phyloP scores from a whole-genome alignment of 2,329 filamentous ascomycete genomes.

The Westerdykella aurantiaca region DNA sequence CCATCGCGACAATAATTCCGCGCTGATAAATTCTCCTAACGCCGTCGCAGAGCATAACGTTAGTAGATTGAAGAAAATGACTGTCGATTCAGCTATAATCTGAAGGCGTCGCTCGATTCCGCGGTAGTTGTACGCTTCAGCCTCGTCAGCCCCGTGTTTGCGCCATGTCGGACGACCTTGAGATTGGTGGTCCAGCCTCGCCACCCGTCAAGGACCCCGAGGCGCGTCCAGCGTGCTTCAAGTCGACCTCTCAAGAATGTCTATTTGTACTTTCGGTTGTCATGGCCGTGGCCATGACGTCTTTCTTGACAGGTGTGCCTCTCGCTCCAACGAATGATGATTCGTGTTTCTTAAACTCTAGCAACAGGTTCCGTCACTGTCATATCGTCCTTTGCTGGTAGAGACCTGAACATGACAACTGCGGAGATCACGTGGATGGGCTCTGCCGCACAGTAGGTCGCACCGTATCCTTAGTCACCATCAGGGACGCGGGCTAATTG shows the following conservation, averaged over 20 bases:
- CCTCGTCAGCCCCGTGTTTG: neutral
- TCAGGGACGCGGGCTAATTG: neutral
- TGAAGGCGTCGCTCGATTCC: neutral
- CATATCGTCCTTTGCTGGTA: conserved; percentile 56
- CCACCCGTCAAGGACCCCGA: conserved; percentile 19
- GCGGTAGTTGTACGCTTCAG: neutral
- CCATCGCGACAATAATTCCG: no score
- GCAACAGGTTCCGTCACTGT: conserved; percentile 58
- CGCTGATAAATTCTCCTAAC: no score
- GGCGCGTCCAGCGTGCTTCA: conserved; percentile 54
- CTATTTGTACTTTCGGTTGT: conserved; percentile 62
- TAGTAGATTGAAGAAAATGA: no score
- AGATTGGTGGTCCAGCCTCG: conserved; percentile 10
- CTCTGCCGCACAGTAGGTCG: conserved; percentile 52
- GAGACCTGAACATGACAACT: conserved; percentile 57
- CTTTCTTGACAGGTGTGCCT: conserved; percentile 54
- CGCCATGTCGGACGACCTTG: conserved; percentile 5
- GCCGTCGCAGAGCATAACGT: no score
- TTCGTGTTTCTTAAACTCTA: no score
- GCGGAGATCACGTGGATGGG: conserved; percentile 64
- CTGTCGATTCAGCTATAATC: no score
- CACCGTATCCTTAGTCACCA: neutral
- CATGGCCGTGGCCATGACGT: conserved; percentile 59
- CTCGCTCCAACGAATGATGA: no score
- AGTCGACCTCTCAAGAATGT: conserved; percentile 56